Conservation (phyloP, 2,329 filamentous ascomycete genomes). For the Ophiostoma ips region DNA sequence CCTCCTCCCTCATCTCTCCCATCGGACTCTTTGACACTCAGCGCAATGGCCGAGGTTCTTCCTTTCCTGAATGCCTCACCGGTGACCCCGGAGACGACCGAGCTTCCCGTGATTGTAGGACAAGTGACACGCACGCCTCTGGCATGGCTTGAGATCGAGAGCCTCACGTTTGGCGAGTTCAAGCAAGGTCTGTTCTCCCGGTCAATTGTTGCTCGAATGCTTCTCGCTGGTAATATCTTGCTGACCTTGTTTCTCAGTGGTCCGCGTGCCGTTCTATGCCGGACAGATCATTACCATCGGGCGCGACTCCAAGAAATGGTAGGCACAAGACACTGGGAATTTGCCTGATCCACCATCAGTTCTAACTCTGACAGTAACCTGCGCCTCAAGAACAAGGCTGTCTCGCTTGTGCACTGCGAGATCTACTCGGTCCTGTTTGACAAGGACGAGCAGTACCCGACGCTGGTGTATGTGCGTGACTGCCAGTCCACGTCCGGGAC, state of each 20-base stretch:
- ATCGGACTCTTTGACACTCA: neutral
- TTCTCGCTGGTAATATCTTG: neutral
- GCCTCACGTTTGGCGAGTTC: constrained; percentile 6
- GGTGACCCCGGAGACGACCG: neutral
- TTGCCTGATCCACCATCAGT: too few relatives aligned
- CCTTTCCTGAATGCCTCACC: neutral
- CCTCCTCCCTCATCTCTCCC: too few relatives aligned
- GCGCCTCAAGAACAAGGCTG: constrained; percentile 24
- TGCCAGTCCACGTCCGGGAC: constrained; percentile 40
- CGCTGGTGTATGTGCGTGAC: constrained; percentile 40
- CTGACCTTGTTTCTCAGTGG: constrained; percentile 4
- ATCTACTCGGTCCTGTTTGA: constrained; percentile 42
- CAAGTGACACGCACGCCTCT: neutral
- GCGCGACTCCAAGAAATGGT: constrained; percentile 18
- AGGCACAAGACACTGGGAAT: too few relatives aligned
- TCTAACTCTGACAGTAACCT: constrained; percentile 21
- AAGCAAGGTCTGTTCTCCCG: constrained; percentile 7
- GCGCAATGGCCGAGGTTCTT: neutral
- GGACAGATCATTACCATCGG: constrained; percentile 16
- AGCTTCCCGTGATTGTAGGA: neutral
- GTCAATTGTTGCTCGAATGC: neutral
- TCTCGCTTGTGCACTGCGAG: constrained; percentile 42
- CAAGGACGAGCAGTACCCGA: constrained; percentile 9
- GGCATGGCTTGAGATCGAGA: constrained; percentile 11
- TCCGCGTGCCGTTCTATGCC: constrained; percentile 9